phyloP scores from a whole-genome alignment of 495 filamentous ascomycete species.

The Aspergillus indologenus region DNA sequence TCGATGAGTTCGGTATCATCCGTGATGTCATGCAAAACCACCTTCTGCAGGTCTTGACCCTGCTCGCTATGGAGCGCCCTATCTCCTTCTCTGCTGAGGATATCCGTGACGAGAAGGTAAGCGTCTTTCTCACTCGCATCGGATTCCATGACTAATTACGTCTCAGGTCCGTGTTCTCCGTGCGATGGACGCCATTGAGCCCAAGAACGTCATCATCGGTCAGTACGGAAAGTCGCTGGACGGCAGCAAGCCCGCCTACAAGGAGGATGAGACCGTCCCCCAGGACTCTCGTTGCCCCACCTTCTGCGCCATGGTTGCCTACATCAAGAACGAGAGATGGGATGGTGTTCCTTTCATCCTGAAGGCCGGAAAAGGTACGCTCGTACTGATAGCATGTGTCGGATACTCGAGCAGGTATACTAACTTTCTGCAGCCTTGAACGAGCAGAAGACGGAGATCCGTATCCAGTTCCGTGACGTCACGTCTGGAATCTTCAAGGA shows the following conservation, averaged over 20 bases:
- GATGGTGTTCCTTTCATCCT: constrained; percentile 99
- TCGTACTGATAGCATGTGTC: background rate
- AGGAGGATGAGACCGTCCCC: constrained; percentile 98
- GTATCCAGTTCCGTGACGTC: constrained; percentile 99
- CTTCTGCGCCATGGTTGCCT: constrained; percentile 94
- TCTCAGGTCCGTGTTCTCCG: constrained; percentile 73
- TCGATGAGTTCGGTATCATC: constrained; percentile 99
- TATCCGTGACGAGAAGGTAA: constrained; percentile 96
- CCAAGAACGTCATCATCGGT: constrained; percentile 99
- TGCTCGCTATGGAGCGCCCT: constrained; percentile 97
- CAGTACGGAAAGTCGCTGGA: constrained; percentile 97
- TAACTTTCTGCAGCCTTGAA: constrained; percentile 65
- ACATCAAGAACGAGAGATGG: constrained; percentile 99
- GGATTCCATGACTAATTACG: background rate
- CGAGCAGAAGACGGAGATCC: constrained; percentile 99
- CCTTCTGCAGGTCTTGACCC: constrained; percentile 90
- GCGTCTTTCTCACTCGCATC: background rate
- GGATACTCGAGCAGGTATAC: background rate
- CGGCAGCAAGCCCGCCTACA: constrained; percentile 95
- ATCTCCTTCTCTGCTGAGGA: constrained; percentile 98
- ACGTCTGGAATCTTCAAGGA: constrained; percentile 99
- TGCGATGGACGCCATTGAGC: constrained; percentile 91
- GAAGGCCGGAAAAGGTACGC: constrained; percentile 87
- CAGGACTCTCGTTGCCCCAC: constrained; percentile 97
- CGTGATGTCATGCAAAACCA: constrained; percentile 99